Evolutionary conservation across 163 green algal genomes (phyloP).

Genomic region (Scenedesmus sp.): DNA sequence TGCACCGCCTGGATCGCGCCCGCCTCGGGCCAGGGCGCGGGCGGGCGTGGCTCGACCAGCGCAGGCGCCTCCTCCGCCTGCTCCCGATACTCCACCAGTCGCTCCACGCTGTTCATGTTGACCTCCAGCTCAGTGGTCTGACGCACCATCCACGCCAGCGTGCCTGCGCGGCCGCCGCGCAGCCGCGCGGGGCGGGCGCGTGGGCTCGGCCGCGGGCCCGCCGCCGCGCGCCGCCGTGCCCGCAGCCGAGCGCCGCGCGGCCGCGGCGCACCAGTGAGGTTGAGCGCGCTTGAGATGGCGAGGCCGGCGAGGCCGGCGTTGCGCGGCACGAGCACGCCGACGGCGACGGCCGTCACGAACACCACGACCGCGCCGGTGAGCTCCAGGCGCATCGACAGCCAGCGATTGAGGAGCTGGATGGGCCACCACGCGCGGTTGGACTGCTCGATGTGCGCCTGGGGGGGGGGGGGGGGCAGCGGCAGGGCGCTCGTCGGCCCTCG

Average conservation of each 20-base stretch:
- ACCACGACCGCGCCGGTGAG: slow-evolving; percentile 78
- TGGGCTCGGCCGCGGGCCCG: too few relatives aligned
- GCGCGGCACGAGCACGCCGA: slow-evolving; percentile 64
- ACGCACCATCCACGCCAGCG: slow-evolving; percentile 87
- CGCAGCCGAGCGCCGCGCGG: too few relatives aligned
- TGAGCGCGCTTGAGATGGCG: slow-evolving; percentile 90
- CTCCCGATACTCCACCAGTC: slow-evolving; percentile 84
- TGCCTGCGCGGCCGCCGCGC: slow-evolving; percentile 76
- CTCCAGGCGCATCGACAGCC: slow-evolving; percentile 93
- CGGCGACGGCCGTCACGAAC: slow-evolving; percentile 69
- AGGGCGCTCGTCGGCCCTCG: too few relatives aligned
- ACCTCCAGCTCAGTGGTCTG: slow-evolving; percentile 89
- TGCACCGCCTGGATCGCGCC: slow-evolving; percentile 77
- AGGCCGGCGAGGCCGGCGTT: slow-evolving; percentile 56
- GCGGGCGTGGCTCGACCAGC: slow-evolving; percentile 57
- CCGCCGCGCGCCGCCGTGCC: too few relatives aligned
- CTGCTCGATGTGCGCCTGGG: slow-evolving; percentile 60
- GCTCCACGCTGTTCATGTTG: slow-evolving; percentile 79
- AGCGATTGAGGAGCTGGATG: slow-evolving; percentile 89
- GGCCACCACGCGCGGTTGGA: slow-evolving; percentile 73
- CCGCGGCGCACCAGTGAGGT: slow-evolving; percentile 71
- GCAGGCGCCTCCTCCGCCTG: slow-evolving; percentile 68
- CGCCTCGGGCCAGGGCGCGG: slow-evolving; percentile 68
- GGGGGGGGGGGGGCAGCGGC: background rate
- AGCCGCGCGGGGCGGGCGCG: too few relatives aligned